Conservation (phyloP, 1,284 basidiomycete genomes). For the Puccinia coronata region DNA sequence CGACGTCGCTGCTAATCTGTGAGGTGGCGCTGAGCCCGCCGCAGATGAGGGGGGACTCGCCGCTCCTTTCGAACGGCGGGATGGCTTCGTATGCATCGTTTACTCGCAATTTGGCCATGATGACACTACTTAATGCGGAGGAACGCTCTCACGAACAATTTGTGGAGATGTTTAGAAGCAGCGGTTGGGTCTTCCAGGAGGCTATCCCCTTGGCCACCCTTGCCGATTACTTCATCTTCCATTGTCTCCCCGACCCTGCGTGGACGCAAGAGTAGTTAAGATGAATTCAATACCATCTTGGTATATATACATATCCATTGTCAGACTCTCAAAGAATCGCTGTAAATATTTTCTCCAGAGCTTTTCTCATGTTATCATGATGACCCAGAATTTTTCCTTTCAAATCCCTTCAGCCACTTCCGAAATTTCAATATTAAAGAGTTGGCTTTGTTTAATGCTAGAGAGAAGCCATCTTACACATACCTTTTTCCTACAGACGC, state of each 20-base stretch:
- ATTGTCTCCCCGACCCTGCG: not conserved
- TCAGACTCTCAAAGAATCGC: too few relatives aligned
- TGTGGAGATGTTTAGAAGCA: not conserved
- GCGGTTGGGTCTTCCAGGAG: slow-evolving; percentile 9
- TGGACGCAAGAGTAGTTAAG: not conserved
- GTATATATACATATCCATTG: too few relatives aligned
- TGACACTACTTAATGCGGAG: slow-evolving; percentile 9
- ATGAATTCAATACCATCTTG: too few relatives aligned
- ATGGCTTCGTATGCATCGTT: not conserved
- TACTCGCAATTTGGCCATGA: not conserved
- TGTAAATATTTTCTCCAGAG: too few relatives aligned
- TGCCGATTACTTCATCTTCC: not conserved
- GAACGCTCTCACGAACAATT: not conserved
- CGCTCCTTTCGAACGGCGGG: not conserved
- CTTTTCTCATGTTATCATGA: too few relatives aligned
- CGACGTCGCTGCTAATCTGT: slow-evolving; percentile 10
- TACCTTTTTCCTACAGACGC: too few relatives aligned
- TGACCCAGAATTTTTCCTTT: too few relatives aligned
- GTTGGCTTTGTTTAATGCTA: too few relatives aligned
- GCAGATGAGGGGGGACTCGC: not conserved
- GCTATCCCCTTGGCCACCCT: slow-evolving; percentile 11
- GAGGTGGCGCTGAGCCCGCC: not conserved
- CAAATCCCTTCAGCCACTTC: too few relatives aligned
- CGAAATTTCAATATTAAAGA: too few relatives aligned
- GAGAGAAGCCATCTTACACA: too few relatives aligned